These are phyloP conservation scores for Hypocrella siamensis DNA, from an alignment of 2,329 filamentous ascomycete species.

Conservation along the genomic window DNA sequence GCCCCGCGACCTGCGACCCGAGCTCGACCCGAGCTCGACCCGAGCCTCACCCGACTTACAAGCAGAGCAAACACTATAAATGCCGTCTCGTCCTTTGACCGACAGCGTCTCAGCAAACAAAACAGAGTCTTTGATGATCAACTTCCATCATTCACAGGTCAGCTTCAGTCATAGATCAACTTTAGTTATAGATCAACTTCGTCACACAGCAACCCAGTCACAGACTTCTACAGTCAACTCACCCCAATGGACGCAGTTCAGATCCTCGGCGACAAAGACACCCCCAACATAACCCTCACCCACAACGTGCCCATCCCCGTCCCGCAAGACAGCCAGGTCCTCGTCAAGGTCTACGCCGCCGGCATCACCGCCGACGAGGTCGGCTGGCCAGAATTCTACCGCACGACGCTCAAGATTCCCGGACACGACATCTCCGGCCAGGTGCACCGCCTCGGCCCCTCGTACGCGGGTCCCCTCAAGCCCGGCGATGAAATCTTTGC, in stretches of 20 bases:
- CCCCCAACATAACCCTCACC: conserved; percentile 7
- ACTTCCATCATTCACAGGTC: no score
- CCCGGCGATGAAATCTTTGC: conserved; percentile 11
- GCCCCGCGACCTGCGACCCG: no score
- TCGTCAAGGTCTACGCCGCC: conserved; percentile 16
- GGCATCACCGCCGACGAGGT: conserved; percentile 19
- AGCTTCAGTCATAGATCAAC: no score
- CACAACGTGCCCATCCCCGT: conserved; percentile 6
- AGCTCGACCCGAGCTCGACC: no score
- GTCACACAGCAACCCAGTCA: not conserved
- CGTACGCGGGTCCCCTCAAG: conserved; percentile 7
- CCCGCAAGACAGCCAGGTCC: conserved; percentile 8
- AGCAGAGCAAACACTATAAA: no score
- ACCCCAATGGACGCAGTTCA: conserved; percentile 20
- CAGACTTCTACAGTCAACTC: no score
- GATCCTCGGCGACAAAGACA: conserved; percentile 10
- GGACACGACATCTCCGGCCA: conserved; percentile 20
- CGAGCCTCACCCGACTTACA: no score
- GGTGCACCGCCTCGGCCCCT: conserved; percentile 11
- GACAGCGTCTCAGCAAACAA: no score
- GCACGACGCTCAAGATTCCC: conserved; percentile 12
- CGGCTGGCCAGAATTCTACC: conserved; percentile 17
- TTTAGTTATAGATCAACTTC: no score
- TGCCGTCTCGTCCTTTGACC: no score
- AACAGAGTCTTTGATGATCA: no score